Conservation (phyloP, 2,329 filamentous ascomycete species). For the Aspergillus proliferans region DNA sequence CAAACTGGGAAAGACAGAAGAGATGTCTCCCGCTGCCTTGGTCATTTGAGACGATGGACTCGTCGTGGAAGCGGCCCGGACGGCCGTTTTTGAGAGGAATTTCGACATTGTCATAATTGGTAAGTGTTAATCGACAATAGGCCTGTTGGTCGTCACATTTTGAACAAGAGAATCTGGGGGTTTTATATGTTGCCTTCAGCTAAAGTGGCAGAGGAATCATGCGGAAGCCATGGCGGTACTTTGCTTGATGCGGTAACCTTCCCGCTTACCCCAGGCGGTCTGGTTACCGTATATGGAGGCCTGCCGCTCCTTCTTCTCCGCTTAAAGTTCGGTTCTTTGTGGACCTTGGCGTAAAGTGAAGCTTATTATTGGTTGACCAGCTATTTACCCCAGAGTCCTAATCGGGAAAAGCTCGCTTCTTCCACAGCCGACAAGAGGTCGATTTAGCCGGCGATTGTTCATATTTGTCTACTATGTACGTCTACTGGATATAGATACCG, state of each 20-base stretch:
- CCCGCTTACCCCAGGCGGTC: slow-evolving; percentile 8
- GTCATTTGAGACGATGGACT: slow-evolving; percentile 27
- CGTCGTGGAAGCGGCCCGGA: slow-evolving; percentile 27
- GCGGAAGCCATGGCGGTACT: slow-evolving; percentile 7
- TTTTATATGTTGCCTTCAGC: slow-evolving; percentile 12
- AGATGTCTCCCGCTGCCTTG: slow-evolving; percentile 43
- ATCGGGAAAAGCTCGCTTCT: neutral
- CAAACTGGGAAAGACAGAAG: slow-evolving; percentile 44
- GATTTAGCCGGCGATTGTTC: no score
- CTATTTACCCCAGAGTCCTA: neutral
- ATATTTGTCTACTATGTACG: no score
- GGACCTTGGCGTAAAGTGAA: neutral
- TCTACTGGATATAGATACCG: neutral
- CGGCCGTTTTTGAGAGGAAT: slow-evolving; percentile 21
- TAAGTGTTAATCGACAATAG: neutral
- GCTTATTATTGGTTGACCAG: neutral
- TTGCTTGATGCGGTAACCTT: slow-evolving; percentile 6
- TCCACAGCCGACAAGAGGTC: neutral
- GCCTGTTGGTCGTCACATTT: no score
- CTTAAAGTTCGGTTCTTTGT: neutral
- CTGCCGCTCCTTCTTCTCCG: slow-evolving; percentile 5
- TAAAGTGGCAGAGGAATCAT: slow-evolving; percentile 3
- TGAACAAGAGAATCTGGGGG: neutral
- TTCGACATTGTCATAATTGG: slow-evolving; percentile 23
- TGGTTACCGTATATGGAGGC: neutral